A percentile compares a stretch with the other conserved stretches of the same genome.
These are phyloP conservation scores for Ceratocystis variospora DNA, from an alignment of 2,329 filamentous ascomycete genomes.

Conservation along the genomic window DNA sequence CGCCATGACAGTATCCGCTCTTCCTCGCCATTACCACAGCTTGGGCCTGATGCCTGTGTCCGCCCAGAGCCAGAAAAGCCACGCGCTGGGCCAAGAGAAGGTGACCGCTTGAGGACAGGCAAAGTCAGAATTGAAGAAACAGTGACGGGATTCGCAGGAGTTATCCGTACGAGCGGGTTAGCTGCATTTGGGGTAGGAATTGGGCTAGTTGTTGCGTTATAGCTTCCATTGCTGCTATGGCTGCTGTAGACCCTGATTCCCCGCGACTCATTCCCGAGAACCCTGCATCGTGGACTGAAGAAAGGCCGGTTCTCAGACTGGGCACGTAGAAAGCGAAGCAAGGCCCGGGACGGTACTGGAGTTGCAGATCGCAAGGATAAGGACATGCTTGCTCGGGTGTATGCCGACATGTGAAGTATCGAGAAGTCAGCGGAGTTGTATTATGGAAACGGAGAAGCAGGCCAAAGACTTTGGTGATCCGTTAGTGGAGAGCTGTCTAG, in stretches of 20 bases:
- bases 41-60: not conserved
- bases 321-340: constrained; percentile 59
- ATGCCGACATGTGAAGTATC: constrained; percentile 10
- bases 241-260: constrained; percentile 7
- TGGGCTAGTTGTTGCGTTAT: not conserved
- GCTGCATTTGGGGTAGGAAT: not conserved
- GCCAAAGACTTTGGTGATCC: too few relatives aligned
- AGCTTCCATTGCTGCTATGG: not conserved
- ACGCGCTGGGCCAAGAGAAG: not conserved
- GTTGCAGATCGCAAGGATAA: constrained; percentile 27
- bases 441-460: too few relatives aligned
- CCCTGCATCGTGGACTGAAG: constrained; percentile 28
- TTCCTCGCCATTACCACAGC: constrained; percentile 5
- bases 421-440: too few relatives aligned
- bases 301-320: constrained; percentile 50
- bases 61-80: constrained; percentile 3
- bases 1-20: constrained; percentile 18
- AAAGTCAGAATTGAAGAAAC: not conserved
- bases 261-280: not conserved
- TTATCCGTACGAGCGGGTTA: not conserved
- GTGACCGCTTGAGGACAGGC: not conserved
- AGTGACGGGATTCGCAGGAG: too few relatives aligned
- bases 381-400: constrained; percentile 30
- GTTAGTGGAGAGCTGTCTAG: too few relatives aligned
- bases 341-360: constrained; percentile 39